Evolutionary conservation across 2,329 filamentous ascomycete genomes (phyloP).

Genomic region (Penicillium sp.): DNA sequence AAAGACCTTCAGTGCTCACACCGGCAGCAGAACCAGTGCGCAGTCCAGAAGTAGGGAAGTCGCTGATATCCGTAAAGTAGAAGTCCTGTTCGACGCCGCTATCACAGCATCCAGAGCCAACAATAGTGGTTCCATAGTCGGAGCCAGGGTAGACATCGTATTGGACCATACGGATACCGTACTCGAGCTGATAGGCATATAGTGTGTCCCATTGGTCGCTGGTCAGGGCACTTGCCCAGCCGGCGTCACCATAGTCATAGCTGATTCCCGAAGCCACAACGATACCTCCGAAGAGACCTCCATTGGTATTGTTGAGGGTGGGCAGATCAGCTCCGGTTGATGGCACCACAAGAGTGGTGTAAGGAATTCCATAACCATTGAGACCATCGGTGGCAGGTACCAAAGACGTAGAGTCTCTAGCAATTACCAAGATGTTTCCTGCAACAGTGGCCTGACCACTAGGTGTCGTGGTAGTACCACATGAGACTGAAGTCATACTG

Average conservation of each 20-base stretch:
- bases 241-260: conserved; percentile 51
- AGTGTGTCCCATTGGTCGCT: conserved; percentile 57
- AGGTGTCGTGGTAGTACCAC: conserved; percentile 20
- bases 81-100: conserved; percentile 53
- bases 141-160: conserved; percentile 58
- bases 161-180: conserved; percentile 62
- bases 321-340: conserved; percentile 54
- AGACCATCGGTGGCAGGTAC: conserved; percentile 55
- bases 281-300: conserved; percentile 62
- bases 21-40: conserved; percentile 50
- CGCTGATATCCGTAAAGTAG: conserved; percentile 54
- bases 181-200: conserved; percentile 58
- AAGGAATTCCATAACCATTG: conserved; percentile 63
- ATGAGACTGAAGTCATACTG: conserved; percentile 26
- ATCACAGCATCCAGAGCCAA: conserved; percentile 49
- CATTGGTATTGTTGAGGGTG: conserved; percentile 48
- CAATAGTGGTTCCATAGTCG: conserved; percentile 48
- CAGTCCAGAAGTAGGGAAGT: conserved; percentile 57
- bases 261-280: conserved; percentile 55
- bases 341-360: conserved; percentile 56
- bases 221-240: conserved; percentile 56
- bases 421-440: conserved; percentile 57
- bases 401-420: conserved; percentile 52
- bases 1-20: conserved; percentile 54
- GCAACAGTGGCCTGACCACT: conserved; percentile 23